Conservation (phyloP, 2,329 filamentous ascomycete species). For the Aspergillus sp. region DNA sequence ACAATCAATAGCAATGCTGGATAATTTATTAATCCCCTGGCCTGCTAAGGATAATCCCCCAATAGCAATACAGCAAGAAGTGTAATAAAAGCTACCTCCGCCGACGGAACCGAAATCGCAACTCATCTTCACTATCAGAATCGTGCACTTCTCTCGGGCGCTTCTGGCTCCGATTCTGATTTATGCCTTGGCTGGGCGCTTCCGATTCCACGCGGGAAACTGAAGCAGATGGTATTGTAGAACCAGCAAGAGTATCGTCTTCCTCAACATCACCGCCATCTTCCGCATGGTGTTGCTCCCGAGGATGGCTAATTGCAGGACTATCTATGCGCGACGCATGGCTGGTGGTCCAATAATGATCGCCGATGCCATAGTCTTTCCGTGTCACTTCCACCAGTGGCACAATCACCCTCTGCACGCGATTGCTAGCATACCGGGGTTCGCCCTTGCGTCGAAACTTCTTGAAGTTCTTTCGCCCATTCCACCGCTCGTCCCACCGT, state of each 20-base stretch:
- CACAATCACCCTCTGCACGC: slow-evolving; percentile 57
- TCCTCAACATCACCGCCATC: neutral
- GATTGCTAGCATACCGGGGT: slow-evolving; percentile 30
- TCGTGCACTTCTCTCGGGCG: slow-evolving; percentile 34
- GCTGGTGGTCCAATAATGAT: slow-evolving; percentile 62
- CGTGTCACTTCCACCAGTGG: slow-evolving; percentile 62
- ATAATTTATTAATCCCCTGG: neutral
- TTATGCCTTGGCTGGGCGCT: slow-evolving; percentile 7
- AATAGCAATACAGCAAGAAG: neutral
- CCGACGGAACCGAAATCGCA: slow-evolving; percentile 50
- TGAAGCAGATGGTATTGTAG: neutral
- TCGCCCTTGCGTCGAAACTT: slow-evolving; percentile 53
- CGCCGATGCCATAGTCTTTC: slow-evolving; percentile 66
- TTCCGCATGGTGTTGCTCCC: neutral
- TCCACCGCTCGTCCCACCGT: slow-evolving; percentile 84
- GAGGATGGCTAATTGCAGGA: slow-evolving; percentile 9
- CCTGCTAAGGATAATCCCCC: neutral
- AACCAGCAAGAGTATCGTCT: neutral
- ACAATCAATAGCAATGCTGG: no score
- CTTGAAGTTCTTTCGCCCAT: slow-evolving; percentile 94
- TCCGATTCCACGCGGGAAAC: slow-evolving; percentile 10
- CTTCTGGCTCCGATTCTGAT: slow-evolving; percentile 21
- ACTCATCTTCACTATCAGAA: slow-evolving; percentile 52
- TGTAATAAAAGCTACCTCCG: slow-evolving; percentile 22
- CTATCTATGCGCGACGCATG: slow-evolving; percentile 20